A percentile compares a stretch with the other conserved stretches of the same genome.
phyloP scores from a whole-genome alignment of 2,329 filamentous ascomycete genomes.

The Aureobasidium sp. region DNA sequence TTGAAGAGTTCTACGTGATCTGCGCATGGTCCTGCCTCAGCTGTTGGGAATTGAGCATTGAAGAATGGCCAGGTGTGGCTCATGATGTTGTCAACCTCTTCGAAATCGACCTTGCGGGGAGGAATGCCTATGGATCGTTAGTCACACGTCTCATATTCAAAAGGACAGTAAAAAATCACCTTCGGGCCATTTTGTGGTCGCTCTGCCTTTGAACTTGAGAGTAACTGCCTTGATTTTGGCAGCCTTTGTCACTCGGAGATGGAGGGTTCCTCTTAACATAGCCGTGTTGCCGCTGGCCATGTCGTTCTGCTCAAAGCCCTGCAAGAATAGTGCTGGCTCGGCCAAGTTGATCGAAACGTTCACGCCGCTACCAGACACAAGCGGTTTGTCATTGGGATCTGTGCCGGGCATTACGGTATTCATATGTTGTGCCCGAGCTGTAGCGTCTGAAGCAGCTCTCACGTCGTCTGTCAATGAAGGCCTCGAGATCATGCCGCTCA shows the following conservation, averaged over 20 bases:
- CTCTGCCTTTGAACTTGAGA: constrained; percentile 76
- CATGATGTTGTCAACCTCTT: constrained; percentile 77
- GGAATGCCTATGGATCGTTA: constrained; percentile 58
- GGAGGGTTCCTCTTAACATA: constrained; percentile 76
- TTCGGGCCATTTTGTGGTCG: constrained; percentile 93
- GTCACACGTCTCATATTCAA: neutral
- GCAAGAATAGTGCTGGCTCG: constrained; percentile 73
- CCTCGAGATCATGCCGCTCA: constrained; percentile 33
- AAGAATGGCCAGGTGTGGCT: constrained; percentile 91
- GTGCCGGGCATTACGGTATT: constrained; percentile 25
- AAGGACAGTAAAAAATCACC: constrained; percentile 38
- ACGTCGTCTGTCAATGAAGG: constrained; percentile 37
- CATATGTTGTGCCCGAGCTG: constrained; percentile 18
- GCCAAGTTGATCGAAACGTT: constrained; percentile 66
- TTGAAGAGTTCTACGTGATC: constrained; percentile 55
- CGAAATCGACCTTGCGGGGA: constrained; percentile 73
- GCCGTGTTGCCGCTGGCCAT: constrained; percentile 61
- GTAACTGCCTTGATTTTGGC: constrained; percentile 90
- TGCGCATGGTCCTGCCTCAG: constrained; percentile 55
- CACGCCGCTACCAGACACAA: constrained; percentile 72
- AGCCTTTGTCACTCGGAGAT: constrained; percentile 76
- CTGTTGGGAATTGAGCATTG: constrained; percentile 61
- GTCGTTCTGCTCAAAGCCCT: constrained; percentile 69
- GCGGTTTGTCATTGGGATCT: constrained; percentile 53
- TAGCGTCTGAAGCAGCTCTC: constrained; percentile 30